Base-by-base conservation (phyloP, 2,329 filamentous ascomycete species). In the Anthostomella pinea region DNA sequence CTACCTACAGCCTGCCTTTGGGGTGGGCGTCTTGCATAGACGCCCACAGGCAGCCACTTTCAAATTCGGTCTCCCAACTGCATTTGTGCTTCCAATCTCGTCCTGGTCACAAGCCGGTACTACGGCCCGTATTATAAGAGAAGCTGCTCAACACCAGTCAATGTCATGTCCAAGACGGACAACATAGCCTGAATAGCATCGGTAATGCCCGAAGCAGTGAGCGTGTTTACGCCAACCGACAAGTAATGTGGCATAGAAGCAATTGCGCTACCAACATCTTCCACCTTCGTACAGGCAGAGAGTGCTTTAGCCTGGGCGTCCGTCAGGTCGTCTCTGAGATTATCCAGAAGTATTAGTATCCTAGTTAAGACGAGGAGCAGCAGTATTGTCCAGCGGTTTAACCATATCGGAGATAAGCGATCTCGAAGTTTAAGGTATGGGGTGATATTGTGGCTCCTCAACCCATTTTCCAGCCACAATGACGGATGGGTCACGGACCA, bases 241-340 rank as follows among this genome's bases (percentile, higher is more conserved):
- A 97, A 82, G 66, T 95, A 97, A 64, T 96, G 85, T 39, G 93
- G 93, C 89, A 97, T 95, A 23, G 93, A 97, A 24, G 91, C 93
- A 87, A 98, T 91, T 43, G 88, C 78, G 60, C 89, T 96, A 45
- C 91, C 93, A 51, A 95, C 79, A 50, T 87, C 87, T 68, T 98
- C 91, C 30, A 97, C 91, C 60, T 86, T 85, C 39, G 83, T 88
- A 64, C 93, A 98, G 47, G 91, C 89, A 34, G 87, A 84, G 35
- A 95, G 76, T 16, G 93, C 91, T 70, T 95, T 82, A 38, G 69
- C 64, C 61, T 88, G 84, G 30, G 93, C 91, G 38, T 81, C 80
- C 35, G 66, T 78, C 46, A 97, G 77, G 58, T 90, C 81, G 51
- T 79, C 72, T 58, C 89, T 74, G 46, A 96, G 76, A 52, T 77